Conservation (phyloP, 176 grass and related monocot genomes). For the Aechmea fasciata region DNA sequence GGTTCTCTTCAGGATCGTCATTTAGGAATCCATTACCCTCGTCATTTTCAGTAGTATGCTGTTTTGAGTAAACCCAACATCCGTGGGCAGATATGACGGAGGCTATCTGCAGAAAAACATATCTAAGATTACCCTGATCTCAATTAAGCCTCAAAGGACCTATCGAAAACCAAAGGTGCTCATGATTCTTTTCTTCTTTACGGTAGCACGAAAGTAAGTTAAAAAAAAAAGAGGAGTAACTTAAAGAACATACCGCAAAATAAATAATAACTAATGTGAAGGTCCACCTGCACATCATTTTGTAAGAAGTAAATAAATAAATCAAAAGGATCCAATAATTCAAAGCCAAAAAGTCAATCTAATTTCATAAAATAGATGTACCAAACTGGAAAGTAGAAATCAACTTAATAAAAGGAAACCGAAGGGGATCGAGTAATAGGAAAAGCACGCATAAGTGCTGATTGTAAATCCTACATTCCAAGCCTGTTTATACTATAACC, state of each 20-base stretch:
- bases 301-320: neutral
- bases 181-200: neutral
- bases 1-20: slow-evolving; percentile 31
- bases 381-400: neutral
- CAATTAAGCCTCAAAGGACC: neutral
- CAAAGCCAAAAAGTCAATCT: neutral
- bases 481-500: no score
- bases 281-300: slow-evolving; percentile 62
- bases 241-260: slow-evolving; percentile 36
- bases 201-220: neutral
- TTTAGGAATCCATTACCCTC: slow-evolving; percentile 39
- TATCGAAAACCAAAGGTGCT: neutral
- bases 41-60: slow-evolving; percentile 23
- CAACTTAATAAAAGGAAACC: no score
- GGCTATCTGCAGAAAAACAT: slow-evolving; percentile 33
- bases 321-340: neutral
- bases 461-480: no score
- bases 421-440: no score
- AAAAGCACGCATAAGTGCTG: no score
- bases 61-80: slow-evolving; percentile 58
- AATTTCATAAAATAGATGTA: neutral
- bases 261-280: slow-evolving; percentile 64
- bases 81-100: slow-evolving; percentile 59
- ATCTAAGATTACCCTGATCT: neutral
- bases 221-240: neutral